A percentile compares a stretch with the other conserved stretches of the same genome.
phyloP scores from a whole-genome alignment of 208 protist species.

The Trypanosoma rangeli region DNA sequence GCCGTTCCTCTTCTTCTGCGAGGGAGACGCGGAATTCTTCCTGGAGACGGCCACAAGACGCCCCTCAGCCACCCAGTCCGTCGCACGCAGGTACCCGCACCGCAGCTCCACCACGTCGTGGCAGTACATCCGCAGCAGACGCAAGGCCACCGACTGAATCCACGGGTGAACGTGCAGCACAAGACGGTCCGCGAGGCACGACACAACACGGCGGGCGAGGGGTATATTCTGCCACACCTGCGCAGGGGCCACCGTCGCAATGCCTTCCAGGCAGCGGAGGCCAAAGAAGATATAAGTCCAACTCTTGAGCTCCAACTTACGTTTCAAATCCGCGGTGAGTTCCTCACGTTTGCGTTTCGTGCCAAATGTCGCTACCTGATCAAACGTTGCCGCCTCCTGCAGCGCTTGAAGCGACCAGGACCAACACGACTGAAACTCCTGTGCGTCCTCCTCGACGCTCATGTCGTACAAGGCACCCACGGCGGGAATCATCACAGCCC shows the following conservation, averaged over 20 bases:
- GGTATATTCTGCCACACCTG: constrained; percentile 49
- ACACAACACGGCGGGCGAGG: constrained; percentile 37
- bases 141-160: constrained; percentile 71
- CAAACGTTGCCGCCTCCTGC: constrained; percentile 59
- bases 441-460: constrained; percentile 24
- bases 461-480: constrained; percentile 28
- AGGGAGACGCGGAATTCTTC: no score
- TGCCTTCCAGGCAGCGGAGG: constrained; percentile 71
- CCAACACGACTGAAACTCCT: constrained; percentile 51
- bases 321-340: constrained; percentile 39
- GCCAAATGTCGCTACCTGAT: constrained; percentile 46
- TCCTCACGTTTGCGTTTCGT: constrained; percentile 10
- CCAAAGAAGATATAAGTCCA: constrained; percentile 84
- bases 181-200: constrained; percentile 41
- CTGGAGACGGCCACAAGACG: background rate
- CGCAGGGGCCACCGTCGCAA: constrained; percentile 44
- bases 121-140: constrained; percentile 75
- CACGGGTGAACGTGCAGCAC: constrained; percentile 81
- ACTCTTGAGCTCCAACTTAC: constrained; percentile 61
- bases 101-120: constrained; percentile 68
- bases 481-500: constrained; percentile 66
- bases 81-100: constrained; percentile 50
- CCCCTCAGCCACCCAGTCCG: constrained; percentile 19
- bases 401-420: constrained; percentile 63
- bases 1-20: background rate